Evolutionary conservation across 2,329 filamentous ascomycete species (phyloP).

Genomic region (Plenodomus lindquistii): DNA sequence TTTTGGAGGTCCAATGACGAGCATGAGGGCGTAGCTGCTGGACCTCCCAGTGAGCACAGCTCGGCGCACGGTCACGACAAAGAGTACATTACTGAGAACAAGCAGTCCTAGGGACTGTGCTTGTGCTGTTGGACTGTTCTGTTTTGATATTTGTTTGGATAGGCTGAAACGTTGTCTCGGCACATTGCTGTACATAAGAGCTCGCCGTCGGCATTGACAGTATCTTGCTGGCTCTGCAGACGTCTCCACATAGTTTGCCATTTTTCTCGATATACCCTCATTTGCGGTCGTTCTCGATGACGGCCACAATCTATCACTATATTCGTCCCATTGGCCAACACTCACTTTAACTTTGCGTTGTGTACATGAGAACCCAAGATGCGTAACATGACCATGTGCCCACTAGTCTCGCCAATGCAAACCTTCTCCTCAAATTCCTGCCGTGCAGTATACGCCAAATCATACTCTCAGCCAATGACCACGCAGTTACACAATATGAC

Average conservation of each 20-base stretch:
- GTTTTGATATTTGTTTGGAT: not conserved
- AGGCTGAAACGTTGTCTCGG: conserved; percentile 8
- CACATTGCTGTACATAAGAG: conserved; percentile 1
- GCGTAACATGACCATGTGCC: not conserved
- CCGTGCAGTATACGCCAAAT: not conserved
- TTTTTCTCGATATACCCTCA: conserved; percentile 13
- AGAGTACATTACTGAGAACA: conserved; percentile 25
- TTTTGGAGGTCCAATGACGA: conserved; percentile 62
- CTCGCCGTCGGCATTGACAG: too few relatives aligned
- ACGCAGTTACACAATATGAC: not conserved
- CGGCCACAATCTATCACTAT: not conserved
- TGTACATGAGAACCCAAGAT: not conserved
- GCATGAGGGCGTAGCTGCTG: conserved; percentile 26
- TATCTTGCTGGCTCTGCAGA: too few relatives aligned
- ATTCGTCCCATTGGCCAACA: not conserved
- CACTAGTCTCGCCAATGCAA: not conserved
- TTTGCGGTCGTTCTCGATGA: conserved; percentile 1
- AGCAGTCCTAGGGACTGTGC: conserved; percentile 24
- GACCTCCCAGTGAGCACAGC: conserved; percentile 30
- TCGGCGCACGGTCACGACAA: conserved; percentile 28
- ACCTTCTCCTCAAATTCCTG: not conserved
- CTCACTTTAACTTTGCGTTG: not conserved
- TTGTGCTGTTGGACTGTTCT: conserved; percentile 2
- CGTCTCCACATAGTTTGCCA: not conserved
- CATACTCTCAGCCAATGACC: too few relatives aligned